A percentile compares a stretch with the other conserved stretches of the same genome.
These are phyloP conservation scores for Cryptosporidium sp. DNA, from an alignment of 169 alveolate genomes.

Conservation along the genomic window DNA sequence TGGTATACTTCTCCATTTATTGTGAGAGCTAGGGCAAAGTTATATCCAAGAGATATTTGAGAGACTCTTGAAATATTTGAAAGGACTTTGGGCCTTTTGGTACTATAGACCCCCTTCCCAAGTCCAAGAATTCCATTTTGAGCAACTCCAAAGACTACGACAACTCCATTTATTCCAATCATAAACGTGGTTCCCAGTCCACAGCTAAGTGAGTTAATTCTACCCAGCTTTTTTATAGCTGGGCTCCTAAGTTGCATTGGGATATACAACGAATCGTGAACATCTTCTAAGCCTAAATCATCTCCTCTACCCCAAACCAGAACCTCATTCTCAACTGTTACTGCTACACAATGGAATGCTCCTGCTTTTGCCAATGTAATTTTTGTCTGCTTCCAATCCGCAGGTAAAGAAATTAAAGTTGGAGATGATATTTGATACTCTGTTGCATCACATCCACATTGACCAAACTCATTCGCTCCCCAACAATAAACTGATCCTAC, in stretches of 20 bases:
- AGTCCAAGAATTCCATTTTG: slow-evolving; percentile 68
- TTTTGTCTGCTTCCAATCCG: slow-evolving; percentile 60
- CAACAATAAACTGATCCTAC: slow-evolving; percentile 43
- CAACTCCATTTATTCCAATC: slow-evolving; percentile 54
- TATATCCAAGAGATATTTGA: slow-evolving; percentile 58
- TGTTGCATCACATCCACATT: slow-evolving; percentile 71
- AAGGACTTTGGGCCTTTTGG: slow-evolving; percentile 63
- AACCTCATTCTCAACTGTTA: slow-evolving; percentile 49
- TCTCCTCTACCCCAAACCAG: slow-evolving; percentile 75
- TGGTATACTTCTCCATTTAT: slow-evolving; percentile 64
- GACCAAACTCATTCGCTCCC: slow-evolving; percentile 74
- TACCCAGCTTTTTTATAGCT: slow-evolving; percentile 43
- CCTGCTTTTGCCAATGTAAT: slow-evolving; percentile 53
- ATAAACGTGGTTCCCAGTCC: slow-evolving; percentile 67
- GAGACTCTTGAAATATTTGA: slow-evolving; percentile 43
- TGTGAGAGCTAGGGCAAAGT: slow-evolving; percentile 56
- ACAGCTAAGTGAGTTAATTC: slow-evolving; percentile 54
- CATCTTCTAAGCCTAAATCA: slow-evolving; percentile 67
- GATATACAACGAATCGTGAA: slow-evolving; percentile 27
- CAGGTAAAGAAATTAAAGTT: slow-evolving; percentile 60
- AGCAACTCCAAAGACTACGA: slow-evolving; percentile 60
- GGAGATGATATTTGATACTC: slow-evolving; percentile 26
- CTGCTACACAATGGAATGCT: slow-evolving; percentile 72
- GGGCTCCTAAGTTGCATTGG: slow-evolving; percentile 75
- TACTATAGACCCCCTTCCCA: slow-evolving; percentile 62